Evolutionary conservation across 2,329 filamentous ascomycete genomes (phyloP).

Genomic region (Canariomyces notabilis): DNA sequence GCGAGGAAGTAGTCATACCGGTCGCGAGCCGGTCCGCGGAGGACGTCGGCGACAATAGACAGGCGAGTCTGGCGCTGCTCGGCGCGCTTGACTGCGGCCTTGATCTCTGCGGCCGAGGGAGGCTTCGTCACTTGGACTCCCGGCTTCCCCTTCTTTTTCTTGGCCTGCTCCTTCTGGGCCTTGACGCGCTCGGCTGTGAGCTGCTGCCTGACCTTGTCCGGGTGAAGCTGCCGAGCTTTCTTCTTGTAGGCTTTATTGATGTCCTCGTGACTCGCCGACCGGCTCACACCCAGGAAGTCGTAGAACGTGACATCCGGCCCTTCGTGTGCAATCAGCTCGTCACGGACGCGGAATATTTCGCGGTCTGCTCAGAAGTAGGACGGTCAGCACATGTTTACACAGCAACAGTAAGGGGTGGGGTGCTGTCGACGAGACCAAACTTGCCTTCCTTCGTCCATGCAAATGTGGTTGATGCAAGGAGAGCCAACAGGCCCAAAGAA

Average conservation of each 20-base stretch:
- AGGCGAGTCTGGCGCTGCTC: constrained; percentile 79
- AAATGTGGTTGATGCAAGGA: constrained; percentile 60
- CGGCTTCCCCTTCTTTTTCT: constrained; percentile 50
- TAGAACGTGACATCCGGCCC: constrained; percentile 84
- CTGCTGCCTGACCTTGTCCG: constrained; percentile 89
- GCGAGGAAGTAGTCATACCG: constrained; percentile 91
- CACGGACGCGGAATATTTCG: constrained; percentile 92
- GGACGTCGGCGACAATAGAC: constrained; percentile 77
- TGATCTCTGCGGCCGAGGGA: constrained; percentile 69
- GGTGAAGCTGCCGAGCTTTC: constrained; percentile 76
- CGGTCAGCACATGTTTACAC: not conserved
- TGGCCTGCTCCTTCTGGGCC: constrained; percentile 47
- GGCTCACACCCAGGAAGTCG: constrained; percentile 76
- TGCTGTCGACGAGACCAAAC: constrained; percentile 21
- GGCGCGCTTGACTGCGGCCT: constrained; percentile 73
- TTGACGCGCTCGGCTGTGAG: constrained; percentile 66
- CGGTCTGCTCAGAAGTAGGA: constrained; percentile 58
- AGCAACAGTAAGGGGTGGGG: not conserved
- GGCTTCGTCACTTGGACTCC: constrained; percentile 64
- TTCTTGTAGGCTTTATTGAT: constrained; percentile 93
- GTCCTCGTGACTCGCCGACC: constrained; percentile 73
- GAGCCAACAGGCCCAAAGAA: constrained; percentile 63
- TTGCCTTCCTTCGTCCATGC: constrained; percentile 85
- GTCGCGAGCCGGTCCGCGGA: constrained; percentile 72
- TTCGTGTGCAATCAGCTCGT: constrained; percentile 74